These are phyloP conservation scores for Rhodotorula kratochvilovae DNA, from an alignment of 768 basidiomycete genomes.

Conservation along the genomic window DNA sequence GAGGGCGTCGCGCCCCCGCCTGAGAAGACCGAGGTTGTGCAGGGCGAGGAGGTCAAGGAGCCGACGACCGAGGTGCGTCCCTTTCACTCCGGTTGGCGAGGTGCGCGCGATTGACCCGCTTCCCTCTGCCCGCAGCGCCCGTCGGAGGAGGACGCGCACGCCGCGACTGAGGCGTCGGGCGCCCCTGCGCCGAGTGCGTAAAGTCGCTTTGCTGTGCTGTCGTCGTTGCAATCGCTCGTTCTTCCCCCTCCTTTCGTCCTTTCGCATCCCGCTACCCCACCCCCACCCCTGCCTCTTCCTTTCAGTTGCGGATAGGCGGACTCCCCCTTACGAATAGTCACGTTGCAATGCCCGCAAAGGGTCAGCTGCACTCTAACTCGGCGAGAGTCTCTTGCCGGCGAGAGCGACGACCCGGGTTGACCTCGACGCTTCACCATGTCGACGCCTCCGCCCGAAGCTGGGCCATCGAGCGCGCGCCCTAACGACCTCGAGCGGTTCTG, in stretches of 20 bases:
- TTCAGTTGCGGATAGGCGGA: not conserved
- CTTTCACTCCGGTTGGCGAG: not conserved
- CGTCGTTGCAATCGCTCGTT: not conserved
- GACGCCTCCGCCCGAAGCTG: not conserved
- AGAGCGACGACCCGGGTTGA: not conserved
- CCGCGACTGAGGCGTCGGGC: slow-evolving; percentile 22
- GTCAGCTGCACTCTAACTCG: too few species aligned
- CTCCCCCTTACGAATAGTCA: not conserved
- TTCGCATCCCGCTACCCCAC: not conserved
- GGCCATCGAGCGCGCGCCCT: not conserved
- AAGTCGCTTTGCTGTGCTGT: not conserved
- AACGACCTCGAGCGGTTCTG: slow-evolving; percentile 24
- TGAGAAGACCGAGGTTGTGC: slow-evolving; percentile 32
- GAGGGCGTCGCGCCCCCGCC: slow-evolving; percentile 26
- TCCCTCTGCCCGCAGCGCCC: slow-evolving; percentile 6
- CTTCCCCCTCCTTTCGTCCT: too few species aligned
- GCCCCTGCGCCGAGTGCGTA: slow-evolving; percentile 7
- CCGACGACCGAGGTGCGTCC: slow-evolving; percentile 26
- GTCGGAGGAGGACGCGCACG: slow-evolving; percentile 27
- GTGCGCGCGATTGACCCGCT: not conserved
- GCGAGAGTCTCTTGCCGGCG: too few species aligned
- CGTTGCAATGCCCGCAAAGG: too few species aligned
- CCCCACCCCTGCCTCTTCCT: not conserved
- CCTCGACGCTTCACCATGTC: not conserved
- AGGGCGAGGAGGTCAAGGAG: slow-evolving; percentile 35